Percentiles rank a stretch among this genome's conserved stretches.
phyloP scores from a whole-genome alignment of 1,284 basidiomycete species.

The Trichosporon faecale region DNA sequence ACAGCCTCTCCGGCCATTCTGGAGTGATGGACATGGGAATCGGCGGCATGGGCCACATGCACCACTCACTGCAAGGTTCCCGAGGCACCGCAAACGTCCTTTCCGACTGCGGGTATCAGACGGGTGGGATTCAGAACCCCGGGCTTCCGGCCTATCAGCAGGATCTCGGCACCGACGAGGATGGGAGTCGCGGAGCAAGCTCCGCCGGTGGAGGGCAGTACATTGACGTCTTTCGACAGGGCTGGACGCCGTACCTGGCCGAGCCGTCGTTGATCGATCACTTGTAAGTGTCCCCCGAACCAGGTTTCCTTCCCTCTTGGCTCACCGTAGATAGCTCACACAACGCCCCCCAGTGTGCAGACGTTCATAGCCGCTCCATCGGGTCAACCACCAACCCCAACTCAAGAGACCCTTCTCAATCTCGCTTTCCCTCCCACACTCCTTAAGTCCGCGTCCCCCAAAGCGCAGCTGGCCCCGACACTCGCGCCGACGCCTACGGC shows the following conservation, averaged over 20 bases:
- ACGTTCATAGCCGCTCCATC: slow-evolving; percentile 29
- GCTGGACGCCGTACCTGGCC: slow-evolving; percentile 46
- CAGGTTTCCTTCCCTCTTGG: neutral
- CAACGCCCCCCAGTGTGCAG: slow-evolving; percentile 32
- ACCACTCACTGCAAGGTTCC: neutral
- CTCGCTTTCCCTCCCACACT: neutral
- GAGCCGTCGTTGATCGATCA: slow-evolving; percentile 46
- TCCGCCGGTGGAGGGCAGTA: slow-evolving; percentile 27
- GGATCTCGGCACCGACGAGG: neutral
- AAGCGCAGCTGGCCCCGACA: neutral
- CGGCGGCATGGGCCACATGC: neutral
- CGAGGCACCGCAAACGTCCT: neutral
- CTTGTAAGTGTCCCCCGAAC: slow-evolving; percentile 32
- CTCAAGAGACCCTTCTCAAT: neutral
- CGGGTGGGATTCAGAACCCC: neutral
- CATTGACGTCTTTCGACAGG: slow-evolving; percentile 43
- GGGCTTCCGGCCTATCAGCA: neutral
- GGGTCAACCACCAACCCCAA: neutral
- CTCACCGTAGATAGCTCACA: slow-evolving; percentile 10
- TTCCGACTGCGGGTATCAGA: neutral
- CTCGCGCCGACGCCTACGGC: neutral
- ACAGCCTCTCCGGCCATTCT: neutral
- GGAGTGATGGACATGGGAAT: slow-evolving; percentile 3
- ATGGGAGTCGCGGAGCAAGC: neutral
- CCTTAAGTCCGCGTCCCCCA: neutral